Evolutionary conservation across 805 yeast species (phyloP), one percentile per base, ranked within the genome.

Genomic region (Candida easanensis): DNA sequence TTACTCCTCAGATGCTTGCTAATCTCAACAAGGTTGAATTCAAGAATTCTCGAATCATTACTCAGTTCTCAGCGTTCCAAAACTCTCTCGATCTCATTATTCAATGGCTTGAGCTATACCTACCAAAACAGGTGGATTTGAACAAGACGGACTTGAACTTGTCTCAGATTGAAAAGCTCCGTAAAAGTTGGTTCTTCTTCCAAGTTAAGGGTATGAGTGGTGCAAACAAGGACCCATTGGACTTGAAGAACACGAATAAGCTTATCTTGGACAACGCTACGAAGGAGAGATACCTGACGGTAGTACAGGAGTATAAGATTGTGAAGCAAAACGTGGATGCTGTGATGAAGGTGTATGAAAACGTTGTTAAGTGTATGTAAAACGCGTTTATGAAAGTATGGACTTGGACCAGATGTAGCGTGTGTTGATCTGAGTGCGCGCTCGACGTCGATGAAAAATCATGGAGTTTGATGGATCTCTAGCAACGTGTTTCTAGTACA

Each of bases 101-200:
- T 5, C 30, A 42, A 8, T 47, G 58, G 48, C 37, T 54, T 15
- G 40, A 36, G 2, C 37, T 5, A 8, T 33, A 44, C 16, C 31
- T 56, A 11, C 38, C 50, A 4, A 51, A 55, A 22, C 42, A 30
- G 6, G 43, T 54, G 31, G 62, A 57, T 20, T 33, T 54, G 15
- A 52, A 53, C 43, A 56, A 56, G 38, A 53, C 60, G 4, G 62
- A 59, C 39, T 11, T 55, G 19, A 57, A 56, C 31, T 21, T 56
- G 10, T 47, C 57, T 0, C 50, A 60, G 25, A 56, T 63, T 15
- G 70, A 66, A 41, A 59, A 60, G 36, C 44, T 69, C 13, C 60
- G 69, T 37, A 54, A 52, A 19, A 54, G 56, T 28, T 69, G 73
- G 73, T 57, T 70, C n/a, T 64, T 69, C 45, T 66, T 64, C 52